Conservation (phyloP, 306 rosid genomes). For the Rosa persica region DNA sequence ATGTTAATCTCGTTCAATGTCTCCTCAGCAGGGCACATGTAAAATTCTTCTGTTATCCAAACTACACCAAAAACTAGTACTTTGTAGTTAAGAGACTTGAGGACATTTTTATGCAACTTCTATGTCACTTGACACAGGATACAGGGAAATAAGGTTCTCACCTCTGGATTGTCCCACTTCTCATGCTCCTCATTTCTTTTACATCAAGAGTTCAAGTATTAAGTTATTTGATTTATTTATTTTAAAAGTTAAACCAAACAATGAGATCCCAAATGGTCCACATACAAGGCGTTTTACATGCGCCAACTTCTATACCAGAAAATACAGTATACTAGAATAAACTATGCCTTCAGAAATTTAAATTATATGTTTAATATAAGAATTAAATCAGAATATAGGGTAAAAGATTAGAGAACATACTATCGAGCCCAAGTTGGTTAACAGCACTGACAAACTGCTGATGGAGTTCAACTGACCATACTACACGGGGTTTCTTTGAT, state of each 20-base stretch:
- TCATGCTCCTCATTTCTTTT: background rate
- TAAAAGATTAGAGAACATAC: conserved; percentile 44
- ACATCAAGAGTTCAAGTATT: background rate
- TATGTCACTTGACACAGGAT: background rate
- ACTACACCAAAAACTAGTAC: background rate
- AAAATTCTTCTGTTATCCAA: background rate
- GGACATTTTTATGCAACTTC: background rate
- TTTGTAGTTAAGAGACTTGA: background rate
- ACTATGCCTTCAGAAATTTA: background rate
- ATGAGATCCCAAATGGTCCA: background rate
- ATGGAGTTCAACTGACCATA: conserved; percentile 62
- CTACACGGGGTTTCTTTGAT: conserved; percentile 58
- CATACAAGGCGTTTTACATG: background rate
- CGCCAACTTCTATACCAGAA: background rate
- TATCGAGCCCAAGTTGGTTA: conserved; percentile 59
- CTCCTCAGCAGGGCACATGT: background rate
- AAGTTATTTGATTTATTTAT: background rate
- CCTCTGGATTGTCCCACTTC: background rate
- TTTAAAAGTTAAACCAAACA: background rate
- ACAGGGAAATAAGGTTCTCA: background rate
- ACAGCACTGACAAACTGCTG: conserved; percentile 52
- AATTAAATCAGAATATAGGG: background rate
- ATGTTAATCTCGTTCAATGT: background rate
- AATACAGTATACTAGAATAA: background rate
- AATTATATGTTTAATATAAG: background rate